Evolutionary conservation across 78 protist species (phyloP).

Genomic region (Anaeramoeba ignava): DNA sequence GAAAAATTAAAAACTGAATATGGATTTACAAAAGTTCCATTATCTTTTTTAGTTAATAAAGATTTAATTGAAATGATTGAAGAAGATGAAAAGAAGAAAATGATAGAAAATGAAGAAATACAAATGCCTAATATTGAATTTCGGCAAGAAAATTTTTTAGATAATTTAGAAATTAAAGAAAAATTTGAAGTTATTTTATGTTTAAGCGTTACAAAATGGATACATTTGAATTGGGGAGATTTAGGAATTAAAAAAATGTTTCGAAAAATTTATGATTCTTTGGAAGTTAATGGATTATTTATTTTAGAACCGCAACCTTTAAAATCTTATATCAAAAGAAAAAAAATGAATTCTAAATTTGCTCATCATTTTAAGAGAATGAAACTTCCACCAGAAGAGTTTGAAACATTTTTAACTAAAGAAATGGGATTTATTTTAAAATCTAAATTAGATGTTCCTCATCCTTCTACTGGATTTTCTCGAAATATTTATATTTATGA

Average conservation of each 20-base stretch:
- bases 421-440: no score
- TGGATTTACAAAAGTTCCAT: neutral
- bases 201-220: constrained; percentile 54
- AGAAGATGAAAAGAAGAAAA: neutral
- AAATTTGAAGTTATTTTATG: constrained; percentile 16
- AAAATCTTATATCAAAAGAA: constrained; percentile 15
- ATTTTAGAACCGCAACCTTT: constrained; percentile 61
- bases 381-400: no score
- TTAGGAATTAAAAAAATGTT: constrained; percentile 44
- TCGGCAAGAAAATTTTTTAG: neutral
- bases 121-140: neutral
- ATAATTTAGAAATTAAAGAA: no score
- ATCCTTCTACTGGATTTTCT: no score
- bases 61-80: neutral
- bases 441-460: no score
- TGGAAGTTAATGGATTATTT: constrained; percentile 47
- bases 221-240: constrained; percentile 63
- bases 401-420: no score
- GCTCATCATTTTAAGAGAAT: no score
- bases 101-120: neutral
- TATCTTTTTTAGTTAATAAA: neutral
- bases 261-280: constrained; percentile 25
- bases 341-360: no score
- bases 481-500: no score
- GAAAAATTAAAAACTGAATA: neutral